Conservation (phyloP, 164 flowering plant genomes). For the Magnolia officinalis region DNA sequence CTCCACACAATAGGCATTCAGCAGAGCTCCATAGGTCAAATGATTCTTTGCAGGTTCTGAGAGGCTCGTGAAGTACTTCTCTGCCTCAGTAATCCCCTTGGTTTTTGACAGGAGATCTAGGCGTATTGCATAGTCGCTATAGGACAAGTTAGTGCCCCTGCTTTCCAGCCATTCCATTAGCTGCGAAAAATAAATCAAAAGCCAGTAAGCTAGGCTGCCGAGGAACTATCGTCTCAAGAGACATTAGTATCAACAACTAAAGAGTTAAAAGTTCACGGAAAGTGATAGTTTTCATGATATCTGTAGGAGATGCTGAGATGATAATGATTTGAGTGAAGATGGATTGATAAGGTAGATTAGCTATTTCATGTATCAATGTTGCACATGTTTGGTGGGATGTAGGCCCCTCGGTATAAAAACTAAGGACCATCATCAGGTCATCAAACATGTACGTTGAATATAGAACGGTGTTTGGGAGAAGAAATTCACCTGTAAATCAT, state of each 20-base stretch:
- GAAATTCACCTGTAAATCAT: no score
- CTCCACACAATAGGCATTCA: slow-evolving; percentile 56
- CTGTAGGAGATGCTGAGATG: background rate
- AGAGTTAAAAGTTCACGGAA: background rate
- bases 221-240: no score
- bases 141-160: slow-evolving; percentile 31
- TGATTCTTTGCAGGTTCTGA: slow-evolving; percentile 27
- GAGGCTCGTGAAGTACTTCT: slow-evolving; percentile 48
- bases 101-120: slow-evolving; percentile 61
- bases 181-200: slow-evolving; percentile 31
- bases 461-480: no score
- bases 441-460: no score
- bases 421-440: no score
- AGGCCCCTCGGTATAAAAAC: no score
- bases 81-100: slow-evolving; percentile 56
- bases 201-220: background rate
- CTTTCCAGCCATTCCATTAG: slow-evolving; percentile 75
- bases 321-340: background rate
- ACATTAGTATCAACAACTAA: background rate
- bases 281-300: background rate
- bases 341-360: no score
- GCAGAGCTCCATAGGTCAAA: slow-evolving; percentile 58
- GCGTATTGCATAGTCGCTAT: slow-evolving; percentile 38
- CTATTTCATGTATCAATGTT: no score
- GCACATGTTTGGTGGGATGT: no score